Conservation (phyloP, 306 rosid genomes). For the Malus sieversii region DNA sequence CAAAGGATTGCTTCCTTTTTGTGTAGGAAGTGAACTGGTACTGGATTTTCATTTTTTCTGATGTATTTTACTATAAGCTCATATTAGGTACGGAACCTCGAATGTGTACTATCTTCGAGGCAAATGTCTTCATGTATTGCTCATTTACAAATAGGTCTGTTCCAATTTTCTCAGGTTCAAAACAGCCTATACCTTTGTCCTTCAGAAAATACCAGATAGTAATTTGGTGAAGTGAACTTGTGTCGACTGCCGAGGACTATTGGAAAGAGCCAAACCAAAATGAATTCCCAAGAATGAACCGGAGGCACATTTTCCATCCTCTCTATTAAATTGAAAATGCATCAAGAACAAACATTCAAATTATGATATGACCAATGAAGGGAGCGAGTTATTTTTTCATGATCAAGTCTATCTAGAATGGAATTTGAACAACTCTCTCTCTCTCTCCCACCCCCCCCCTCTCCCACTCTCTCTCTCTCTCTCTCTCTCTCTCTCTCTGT, state of each 20-base stretch:
- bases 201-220: not conserved
- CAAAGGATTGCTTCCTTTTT: not conserved
- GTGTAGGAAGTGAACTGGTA: not conserved
- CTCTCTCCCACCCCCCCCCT: not conserved
- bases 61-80: not conserved
- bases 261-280: not conserved
- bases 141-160: not conserved
- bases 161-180: not conserved
- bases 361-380: not conserved
- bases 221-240: not conserved
- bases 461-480: no score
- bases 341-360: not conserved
- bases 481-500: no score
- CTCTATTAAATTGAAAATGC: not conserved
- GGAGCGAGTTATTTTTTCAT: not conserved
- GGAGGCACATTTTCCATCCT: not conserved
- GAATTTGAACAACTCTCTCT: not conserved
- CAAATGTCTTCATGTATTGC: not conserved
- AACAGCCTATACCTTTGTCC: not conserved
- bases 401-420: not conserved
- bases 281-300: not conserved
- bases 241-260: not conserved
- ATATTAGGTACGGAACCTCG: not conserved
- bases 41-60: not conserved
- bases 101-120: not conserved